Evolutionary conservation across 495 filamentous ascomycete species (phyloP), one percentile per base, ranked within the genome.

Genomic region (Wilcoxina mikolae): DNA sequence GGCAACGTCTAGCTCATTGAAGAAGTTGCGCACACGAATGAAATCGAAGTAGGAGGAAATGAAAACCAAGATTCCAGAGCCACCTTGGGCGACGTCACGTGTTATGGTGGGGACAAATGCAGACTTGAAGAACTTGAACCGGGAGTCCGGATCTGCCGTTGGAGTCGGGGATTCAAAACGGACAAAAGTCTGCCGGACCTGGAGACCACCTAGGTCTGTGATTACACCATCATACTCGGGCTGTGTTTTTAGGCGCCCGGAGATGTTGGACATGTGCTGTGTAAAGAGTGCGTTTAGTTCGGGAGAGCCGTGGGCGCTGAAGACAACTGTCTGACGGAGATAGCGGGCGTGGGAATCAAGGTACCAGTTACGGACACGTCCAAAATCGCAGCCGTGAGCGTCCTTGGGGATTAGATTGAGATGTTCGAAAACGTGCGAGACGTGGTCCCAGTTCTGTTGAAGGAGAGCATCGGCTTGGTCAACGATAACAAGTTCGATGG

Each of bases 361-460:
- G 68, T 94, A 95, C 87, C 86, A 95, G 53, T 73, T 77, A 28
- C 93, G 79, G 12, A 95, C 88, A 3, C 93, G 82, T 58, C 81
- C 83, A 68, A 95, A 94, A 71, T 98, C 91, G 61, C 87, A 94
- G 56, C 85, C 87, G 68, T 96, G 91, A 2, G 85, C 78, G 62
- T 95, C 85, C 53, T 79, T 83, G 17, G 90, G 91, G 60, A 91
- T 87, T 41, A 82, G 73, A 68, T 96, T 98, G 44, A 96, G 79
- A 68, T 95, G 87, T 56, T 87, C 78, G 65, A 95, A 85, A 59
- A 95, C 80, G 66, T 80, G 84, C 60, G 87, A 84, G 51, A 94
- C 77, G 69, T 96, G 88, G 60, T 95, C 89, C 91, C 93, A 96
- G 69, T 94, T 95, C 65, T 98, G 91, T 89, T 95, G 95, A 17